A percentile compares a stretch with the other conserved stretches of the same genome.
These are phyloP conservation scores for Cladobotryum protrusum DNA, from an alignment of 2,329 filamentous ascomycete genomes.

Conservation along the genomic window DNA sequence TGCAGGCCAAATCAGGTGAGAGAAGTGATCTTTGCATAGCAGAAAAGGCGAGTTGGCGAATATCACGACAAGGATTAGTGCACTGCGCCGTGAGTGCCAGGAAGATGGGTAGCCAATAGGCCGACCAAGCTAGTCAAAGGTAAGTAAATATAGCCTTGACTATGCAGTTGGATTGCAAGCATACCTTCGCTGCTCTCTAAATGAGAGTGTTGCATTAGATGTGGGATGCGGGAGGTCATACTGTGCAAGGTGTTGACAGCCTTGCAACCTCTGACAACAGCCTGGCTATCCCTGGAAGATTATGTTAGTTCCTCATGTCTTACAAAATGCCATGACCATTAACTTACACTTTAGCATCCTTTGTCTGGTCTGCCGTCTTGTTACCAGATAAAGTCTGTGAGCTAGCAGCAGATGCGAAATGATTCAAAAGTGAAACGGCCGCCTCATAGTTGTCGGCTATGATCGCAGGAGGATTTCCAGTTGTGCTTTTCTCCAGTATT, in stretches of 20 bases:
- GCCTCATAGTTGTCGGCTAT: conserved; percentile 95
- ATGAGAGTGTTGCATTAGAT: conserved; percentile 87
- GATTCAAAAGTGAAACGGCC: conserved; percentile 75
- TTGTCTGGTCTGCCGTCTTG: conserved; percentile 24
- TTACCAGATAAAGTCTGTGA: conserved; percentile 66
- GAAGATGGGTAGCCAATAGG: conserved; percentile 96
- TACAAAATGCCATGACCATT: background rate
- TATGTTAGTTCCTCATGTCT: background rate
- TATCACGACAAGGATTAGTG: conserved; percentile 88
- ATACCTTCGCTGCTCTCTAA: conserved; percentile 77
- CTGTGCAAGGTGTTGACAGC: conserved; percentile 77
- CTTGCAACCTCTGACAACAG: conserved; percentile 70
- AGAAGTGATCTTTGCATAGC: conserved; percentile 81
- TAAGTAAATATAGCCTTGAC: conserved; percentile 10
- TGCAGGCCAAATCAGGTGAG: conserved; percentile 75
- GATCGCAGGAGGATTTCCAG: conserved; percentile 70
- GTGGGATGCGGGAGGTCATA: conserved; percentile 74
- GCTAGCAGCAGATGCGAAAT: conserved; percentile 80
- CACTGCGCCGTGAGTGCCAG: conserved; percentile 83
- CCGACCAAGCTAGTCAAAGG: conserved; percentile 70
- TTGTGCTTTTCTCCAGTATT: conserved; percentile 73
- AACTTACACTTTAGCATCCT: conserved; percentile 23
- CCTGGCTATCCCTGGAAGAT: conserved; percentile 33
- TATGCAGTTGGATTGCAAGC: conserved; percentile 13
- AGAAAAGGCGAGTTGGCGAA: conserved; percentile 81